phyloP scores from a whole-genome alignment of 2,329 filamentous ascomycete species.

The Exserohilum rostratum region DNA sequence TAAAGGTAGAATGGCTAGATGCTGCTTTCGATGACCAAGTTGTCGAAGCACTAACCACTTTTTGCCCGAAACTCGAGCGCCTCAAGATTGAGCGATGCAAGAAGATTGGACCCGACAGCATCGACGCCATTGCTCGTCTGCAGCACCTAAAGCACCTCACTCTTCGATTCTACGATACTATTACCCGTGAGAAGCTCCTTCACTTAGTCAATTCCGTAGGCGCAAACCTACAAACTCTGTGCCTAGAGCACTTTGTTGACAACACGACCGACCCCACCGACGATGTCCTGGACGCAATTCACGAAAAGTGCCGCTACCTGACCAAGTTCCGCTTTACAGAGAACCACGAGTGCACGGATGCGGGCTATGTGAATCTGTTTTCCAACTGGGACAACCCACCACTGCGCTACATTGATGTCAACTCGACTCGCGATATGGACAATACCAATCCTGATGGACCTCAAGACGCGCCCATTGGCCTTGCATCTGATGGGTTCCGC shows the following conservation, averaged over 20 bases:
- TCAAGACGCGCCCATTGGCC: slow-evolving; percentile 65
- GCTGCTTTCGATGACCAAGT: slow-evolving; percentile 77
- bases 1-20: slow-evolving; percentile 86
- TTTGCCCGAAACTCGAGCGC: slow-evolving; percentile 72
- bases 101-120: slow-evolving; percentile 68
- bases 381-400: slow-evolving; percentile 75
- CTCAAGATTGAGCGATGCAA: slow-evolving; percentile 86
- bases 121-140: slow-evolving; percentile 69
- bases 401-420: slow-evolving; percentile 73
- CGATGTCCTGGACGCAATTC: slow-evolving; percentile 70
- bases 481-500: slow-evolving; percentile 76
- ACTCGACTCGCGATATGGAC: slow-evolving; percentile 78
- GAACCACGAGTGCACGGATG: slow-evolving; percentile 77
- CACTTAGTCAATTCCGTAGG: slow-evolving; percentile 69
- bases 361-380: slow-evolving; percentile 75
- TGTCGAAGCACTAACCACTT: slow-evolving; percentile 64
- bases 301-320: slow-evolving; percentile 70
- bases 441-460: slow-evolving; percentile 69
- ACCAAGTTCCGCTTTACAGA: slow-evolving; percentile 81
- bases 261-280: slow-evolving; percentile 64
- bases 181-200: slow-evolving; percentile 64
- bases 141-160: slow-evolving; percentile 74
- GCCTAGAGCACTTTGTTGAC: slow-evolving; percentile 70
- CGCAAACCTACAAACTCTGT: slow-evolving; percentile 73
- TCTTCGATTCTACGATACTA: slow-evolving; percentile 67